phyloP scores from a whole-genome alignment of 345 rosid species.

The Clausena lansium region DNA sequence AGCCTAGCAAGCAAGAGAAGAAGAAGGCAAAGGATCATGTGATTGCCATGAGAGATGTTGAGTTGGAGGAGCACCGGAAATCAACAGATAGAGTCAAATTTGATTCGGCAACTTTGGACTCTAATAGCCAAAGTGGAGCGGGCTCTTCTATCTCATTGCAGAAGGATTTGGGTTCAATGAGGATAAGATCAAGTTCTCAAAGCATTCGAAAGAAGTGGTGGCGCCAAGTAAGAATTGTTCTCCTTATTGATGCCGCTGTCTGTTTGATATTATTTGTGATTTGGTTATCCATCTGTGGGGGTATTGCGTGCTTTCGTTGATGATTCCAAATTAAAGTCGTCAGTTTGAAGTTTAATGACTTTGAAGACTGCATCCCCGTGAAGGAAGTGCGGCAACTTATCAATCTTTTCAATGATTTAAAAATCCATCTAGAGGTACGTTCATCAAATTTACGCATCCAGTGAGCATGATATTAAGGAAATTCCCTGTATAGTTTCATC shows the following conservation, averaged over 20 bases:
- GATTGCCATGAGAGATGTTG: slow-evolving; percentile 53
- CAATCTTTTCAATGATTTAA: neutral
- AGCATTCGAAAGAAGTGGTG: slow-evolving; percentile 67
- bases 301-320: slow-evolving; percentile 46
- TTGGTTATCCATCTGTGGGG: slow-evolving; percentile 68
- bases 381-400: neutral
- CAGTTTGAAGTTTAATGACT: neutral
- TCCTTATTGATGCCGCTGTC: slow-evolving; percentile 72
- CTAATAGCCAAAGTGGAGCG: slow-evolving; percentile 39
- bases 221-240: slow-evolving; percentile 66
- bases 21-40: slow-evolving; percentile 70
- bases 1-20: slow-evolving; percentile 56
- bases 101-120: slow-evolving; percentile 37
- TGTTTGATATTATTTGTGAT: slow-evolving; percentile 58
- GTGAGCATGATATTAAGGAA: slow-evolving; percentile 5
- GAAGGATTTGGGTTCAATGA: slow-evolving; percentile 64
- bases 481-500: slow-evolving; percentile 17
- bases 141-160: slow-evolving; percentile 43
- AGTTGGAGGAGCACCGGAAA: slow-evolving; percentile 61
- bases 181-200: slow-evolving; percentile 55
- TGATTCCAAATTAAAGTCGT: slow-evolving; percentile 3
- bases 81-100: slow-evolving; percentile 49
- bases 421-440: no score
- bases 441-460: neutral
- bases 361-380: neutral